Evolutionary conservation across 371 early-diverging fungal genomes (phyloP).

Genomic region (Umbelopsis sp.): DNA sequence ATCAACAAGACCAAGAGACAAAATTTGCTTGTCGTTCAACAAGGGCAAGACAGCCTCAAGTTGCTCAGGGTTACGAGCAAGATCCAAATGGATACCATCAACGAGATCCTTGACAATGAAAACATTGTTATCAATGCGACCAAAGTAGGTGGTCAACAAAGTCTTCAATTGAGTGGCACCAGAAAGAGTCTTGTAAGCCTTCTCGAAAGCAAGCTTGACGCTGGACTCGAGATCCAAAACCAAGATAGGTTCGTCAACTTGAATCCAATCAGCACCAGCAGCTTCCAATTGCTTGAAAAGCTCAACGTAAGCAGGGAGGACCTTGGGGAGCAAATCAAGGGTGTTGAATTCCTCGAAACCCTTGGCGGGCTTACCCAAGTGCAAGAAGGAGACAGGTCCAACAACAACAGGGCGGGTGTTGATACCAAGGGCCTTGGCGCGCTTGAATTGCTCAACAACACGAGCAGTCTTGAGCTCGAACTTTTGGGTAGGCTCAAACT

Average conservation of each 20-base stretch:
- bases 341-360: conserved; percentile 67
- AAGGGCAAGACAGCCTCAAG: conserved; percentile 71
- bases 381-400: conserved; percentile 91
- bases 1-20: conserved; percentile 91
- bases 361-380: conserved; percentile 82
- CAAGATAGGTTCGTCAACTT: conserved; percentile 92
- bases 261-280: conserved; percentile 93
- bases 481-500: conserved; percentile 74
- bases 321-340: conserved; percentile 70
- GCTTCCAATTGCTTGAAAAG: conserved; percentile 75
- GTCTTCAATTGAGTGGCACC: conserved; percentile 64
- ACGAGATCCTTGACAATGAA: conserved; percentile 71
- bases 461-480: conserved; percentile 77
- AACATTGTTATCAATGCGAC: conserved; percentile 78
- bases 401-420: conserved; percentile 90
- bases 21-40: conserved; percentile 54
- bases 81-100: conserved; percentile 88
- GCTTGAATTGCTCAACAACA: conserved; percentile 85
- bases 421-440: conserved; percentile 92
- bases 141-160: conserved; percentile 94
- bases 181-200: conserved; percentile 73
- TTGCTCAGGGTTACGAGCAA: conserved; percentile 86
- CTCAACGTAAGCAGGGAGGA: conserved; percentile 81
- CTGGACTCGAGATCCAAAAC: conserved; percentile 71
- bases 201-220: conserved; percentile 51